These are phyloP conservation scores for Trametes sp. DNA, from an alignment of 1,284 basidiomycete genomes.

Conservation along the genomic window DNA sequence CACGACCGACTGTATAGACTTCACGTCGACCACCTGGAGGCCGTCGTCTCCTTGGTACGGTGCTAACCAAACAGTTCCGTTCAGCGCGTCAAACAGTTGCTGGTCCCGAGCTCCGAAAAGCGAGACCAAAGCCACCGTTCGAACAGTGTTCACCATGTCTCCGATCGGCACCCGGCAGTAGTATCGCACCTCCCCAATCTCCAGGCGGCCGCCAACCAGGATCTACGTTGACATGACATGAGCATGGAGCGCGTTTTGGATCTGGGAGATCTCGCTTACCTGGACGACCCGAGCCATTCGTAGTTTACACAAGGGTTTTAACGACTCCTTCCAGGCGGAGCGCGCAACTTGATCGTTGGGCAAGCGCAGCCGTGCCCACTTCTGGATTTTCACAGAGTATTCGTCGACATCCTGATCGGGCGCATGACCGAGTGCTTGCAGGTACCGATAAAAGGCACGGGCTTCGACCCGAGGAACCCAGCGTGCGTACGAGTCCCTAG, in stretches of 20 bases:
- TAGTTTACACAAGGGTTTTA: neutral
- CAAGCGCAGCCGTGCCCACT: constrained; percentile 9
- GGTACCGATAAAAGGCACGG: neutral
- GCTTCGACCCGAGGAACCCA: neutral
- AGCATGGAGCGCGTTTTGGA: too few relatives aligned
- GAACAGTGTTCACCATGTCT: neutral
- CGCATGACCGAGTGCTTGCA: neutral
- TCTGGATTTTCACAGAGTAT: neutral
- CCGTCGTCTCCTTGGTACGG: neutral
- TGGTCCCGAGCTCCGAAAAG: neutral
- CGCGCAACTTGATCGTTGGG: constrained; percentile 16
- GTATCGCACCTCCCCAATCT: constrained; percentile 20
- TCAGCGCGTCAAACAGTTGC: neutral
- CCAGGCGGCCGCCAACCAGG: neutral
- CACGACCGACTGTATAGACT: neutral
- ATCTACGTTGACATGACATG: neutral
- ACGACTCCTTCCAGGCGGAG: constrained; percentile 31
- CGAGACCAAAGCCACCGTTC: constrained; percentile 1
- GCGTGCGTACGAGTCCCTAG: neutral
- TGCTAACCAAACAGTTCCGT: neutral
- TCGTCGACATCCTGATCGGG: neutral
- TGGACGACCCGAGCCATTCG: constrained; percentile 28
- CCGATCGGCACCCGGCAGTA: constrained; percentile 7
- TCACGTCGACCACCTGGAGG: neutral
- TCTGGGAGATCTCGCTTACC: constrained; percentile 18